Evolutionary conservation across 805 yeast genomes (phyloP), one percentile per base, ranked within the genome.

Genomic region (Lachancea waltii): DNA sequence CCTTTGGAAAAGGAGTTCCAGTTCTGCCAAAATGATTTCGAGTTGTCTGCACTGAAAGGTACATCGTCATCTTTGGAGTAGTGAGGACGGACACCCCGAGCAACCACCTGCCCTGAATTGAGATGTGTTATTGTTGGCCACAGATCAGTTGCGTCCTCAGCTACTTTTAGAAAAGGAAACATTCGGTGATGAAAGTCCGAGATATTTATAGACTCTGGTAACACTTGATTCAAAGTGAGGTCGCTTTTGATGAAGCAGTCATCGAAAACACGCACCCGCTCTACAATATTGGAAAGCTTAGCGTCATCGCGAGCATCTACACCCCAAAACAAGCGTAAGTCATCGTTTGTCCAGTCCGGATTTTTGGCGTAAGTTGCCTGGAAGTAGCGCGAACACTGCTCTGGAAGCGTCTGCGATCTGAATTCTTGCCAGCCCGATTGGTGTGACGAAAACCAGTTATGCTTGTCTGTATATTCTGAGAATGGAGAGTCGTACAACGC

Each of bases 241-340:
- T 39, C 39, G 5, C 50, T 51, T 9, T 42, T 25, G 1, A 58
- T 24, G 38, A 59, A 53, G 41, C 63, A 59, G 25, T 48, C 43
- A 23, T 56, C 51, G 36, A 46, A 59, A 19, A 52, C 40, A 37
- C 64, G 45, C 41, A 55, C 36, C 28, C 57, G 44, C 32, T 59
- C 64, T 17, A 49, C 49, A 23, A 49, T 29, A 20, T 49, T 23
- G 10, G 52, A 48, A 4, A 47, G 29, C 11, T 51, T 30, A 16
- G 43, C 19, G 32, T 54, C 42, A 29, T 56, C 58, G 10, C 43
- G 14, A n/a, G 41, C 42, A 15, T 52, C 53, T 19, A 35, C 33
- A 6, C 36, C 42, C 35, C 46, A 42, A 31, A 44, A 50, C n/a
- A 39, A 38, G 5, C 44, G 35, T 2, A 43, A 40, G 7, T 41